These are phyloP conservation scores for Diplotaxis tenuifolia DNA, from an alignment of 345 rosid genomes.

Conservation along the genomic window DNA sequence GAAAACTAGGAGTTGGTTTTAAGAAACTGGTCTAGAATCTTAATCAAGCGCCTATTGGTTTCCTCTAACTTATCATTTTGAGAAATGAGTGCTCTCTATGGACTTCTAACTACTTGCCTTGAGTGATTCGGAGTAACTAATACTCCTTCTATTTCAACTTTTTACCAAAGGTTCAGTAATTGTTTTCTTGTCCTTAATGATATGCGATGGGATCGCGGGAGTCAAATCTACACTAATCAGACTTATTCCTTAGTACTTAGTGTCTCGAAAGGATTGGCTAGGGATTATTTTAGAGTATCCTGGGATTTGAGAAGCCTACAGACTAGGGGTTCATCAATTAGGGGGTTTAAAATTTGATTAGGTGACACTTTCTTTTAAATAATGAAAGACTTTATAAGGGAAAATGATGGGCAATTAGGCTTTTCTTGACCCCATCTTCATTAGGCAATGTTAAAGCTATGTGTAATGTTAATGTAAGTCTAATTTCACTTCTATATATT, in stretches of 20 bases:
- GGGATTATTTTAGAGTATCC: conserved; percentile 9
- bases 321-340: background rate
- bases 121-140: conserved; percentile 30
- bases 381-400: background rate
- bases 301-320: conserved; percentile 16
- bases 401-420: conserved; percentile 26
- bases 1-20: conserved; percentile 8
- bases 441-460: background rate
- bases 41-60: conserved; percentile 30
- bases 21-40: conserved; percentile 18
- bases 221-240: conserved; percentile 20
- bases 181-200: conserved; percentile 14
- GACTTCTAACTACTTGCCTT: conserved; percentile 20
- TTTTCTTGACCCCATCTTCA: conserved; percentile 13
- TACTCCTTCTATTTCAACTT: conserved; percentile 22
- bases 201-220: background rate
- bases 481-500: background rate
- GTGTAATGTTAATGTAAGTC: background rate
- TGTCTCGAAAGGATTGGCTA: background rate
- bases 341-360: conserved; percentile 9
- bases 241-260: conserved; percentile 5
- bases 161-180: background rate
- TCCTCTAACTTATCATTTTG: conserved; percentile 9
- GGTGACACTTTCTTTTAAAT: background rate
- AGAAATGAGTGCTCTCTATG: conserved; percentile 26